Evolutionary conservation across 2,329 filamentous ascomycete genomes (phyloP), one percentile per base, ranked within the genome.

Genomic region (Xylariaceae sp.): DNA sequence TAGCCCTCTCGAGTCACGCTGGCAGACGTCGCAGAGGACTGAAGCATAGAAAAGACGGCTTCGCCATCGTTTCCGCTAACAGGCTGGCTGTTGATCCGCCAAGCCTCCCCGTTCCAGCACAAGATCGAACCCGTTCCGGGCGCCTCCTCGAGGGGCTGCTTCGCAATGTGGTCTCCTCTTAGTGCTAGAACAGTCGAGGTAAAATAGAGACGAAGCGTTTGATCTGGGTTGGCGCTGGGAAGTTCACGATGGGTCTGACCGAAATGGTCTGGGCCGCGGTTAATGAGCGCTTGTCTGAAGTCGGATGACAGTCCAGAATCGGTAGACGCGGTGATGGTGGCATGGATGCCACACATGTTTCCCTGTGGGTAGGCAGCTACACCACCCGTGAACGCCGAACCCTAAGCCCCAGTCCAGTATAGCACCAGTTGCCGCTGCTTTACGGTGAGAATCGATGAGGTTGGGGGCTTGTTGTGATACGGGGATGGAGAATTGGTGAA

Each of bases 101-200:
- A 99, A 1, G 91, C 92, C 69, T 99, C 94, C 41, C 94, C 94
- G 67, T 99, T 99, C 94, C 94, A 99, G 77, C 92, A 96, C 2
- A 99, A 77, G 0, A 89, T 75, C 1, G 86, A 89, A 3, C 78
- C 77, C 0, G 78, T 79, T 0, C 21, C 49, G 18, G 63, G 58
- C 2, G 67, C 36, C 60, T 87, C 80, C 40, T 79, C 70, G 3
- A 95, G 79, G 1, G 94, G 94, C 69, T 97, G 94, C 32, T 73
- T 68, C 6, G 85, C 82, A 47, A 94, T 67, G 57, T 81, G 76
- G 47, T 84, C 80, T 22, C 92, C 92, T 63, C 94, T 84, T n/a
- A 99, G 76, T 3, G 91, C 85, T n/a, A 97, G 80, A 0, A 99
- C 92, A 0, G 91, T 95, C 6, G 92, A 94, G 12, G 84, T 80